phyloP scores from a whole-genome alignment of 306 rosid species.

The Betula pendula region DNA sequence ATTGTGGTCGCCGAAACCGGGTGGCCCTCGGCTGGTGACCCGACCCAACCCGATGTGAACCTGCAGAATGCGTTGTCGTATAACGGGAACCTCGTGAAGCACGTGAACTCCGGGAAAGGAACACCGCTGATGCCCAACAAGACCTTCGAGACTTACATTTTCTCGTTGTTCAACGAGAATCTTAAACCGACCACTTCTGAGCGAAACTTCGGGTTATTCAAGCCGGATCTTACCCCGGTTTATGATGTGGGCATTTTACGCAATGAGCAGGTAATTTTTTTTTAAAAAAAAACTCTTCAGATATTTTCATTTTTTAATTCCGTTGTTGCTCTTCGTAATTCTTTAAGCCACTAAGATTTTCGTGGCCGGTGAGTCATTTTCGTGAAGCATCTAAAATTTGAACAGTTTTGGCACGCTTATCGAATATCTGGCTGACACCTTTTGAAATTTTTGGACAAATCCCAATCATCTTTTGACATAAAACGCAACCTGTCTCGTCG shows the following conservation, averaged over 20 bases:
- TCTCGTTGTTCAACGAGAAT: constrained; percentile 75
- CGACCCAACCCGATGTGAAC: constrained; percentile 58
- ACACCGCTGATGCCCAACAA: constrained; percentile 83
- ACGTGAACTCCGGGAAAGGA: constrained; percentile 70
- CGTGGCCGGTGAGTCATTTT: no score
- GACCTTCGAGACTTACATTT: constrained; percentile 64
- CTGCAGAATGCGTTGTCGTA: constrained; percentile 66
- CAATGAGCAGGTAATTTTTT: constrained; percentile 47
- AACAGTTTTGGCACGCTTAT: no score
- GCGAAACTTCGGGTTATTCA: constrained; percentile 75
- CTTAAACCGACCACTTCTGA: constrained; percentile 64
- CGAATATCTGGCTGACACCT: no score
- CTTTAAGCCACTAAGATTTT: no score
- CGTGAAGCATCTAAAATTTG: no score
- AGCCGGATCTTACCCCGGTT: constrained; percentile 63
- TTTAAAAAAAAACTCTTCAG: background rate
- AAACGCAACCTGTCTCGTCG: background rate
- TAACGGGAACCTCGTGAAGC: constrained; percentile 65
- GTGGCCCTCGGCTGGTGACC: constrained; percentile 83
- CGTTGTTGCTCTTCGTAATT: no score
- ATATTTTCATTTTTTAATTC: background rate
- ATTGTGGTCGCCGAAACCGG: constrained; percentile 79
- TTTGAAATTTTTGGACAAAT: no score
- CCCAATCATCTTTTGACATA: background rate
- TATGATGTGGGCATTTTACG: constrained; percentile 62